Evolutionary conservation across 306 rosid species (phyloP), one percentile per base, ranked within the genome.

Genomic region (Neltuma alba): DNA sequence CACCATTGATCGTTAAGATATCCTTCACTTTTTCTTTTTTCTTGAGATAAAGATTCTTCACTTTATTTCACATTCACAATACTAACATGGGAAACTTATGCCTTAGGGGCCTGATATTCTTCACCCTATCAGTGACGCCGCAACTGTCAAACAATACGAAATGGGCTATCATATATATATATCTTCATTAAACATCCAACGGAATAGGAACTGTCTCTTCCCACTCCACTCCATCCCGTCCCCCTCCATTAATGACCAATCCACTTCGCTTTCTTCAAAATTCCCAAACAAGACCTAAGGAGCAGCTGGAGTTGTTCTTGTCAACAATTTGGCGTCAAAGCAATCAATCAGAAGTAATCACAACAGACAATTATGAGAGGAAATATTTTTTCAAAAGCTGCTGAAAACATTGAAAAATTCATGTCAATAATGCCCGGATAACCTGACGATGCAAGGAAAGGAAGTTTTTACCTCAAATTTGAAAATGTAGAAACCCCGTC

Each of bases 401-500:
- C 27, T 6, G 61, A 60, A 40, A 41, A 25, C 20, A 60, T n/a
- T 37, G 45, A 25, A 52, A 61, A 75, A 27, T 73, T 7, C 54
- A 64, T 63, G 71, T 16, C 23, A 54, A 55, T 64, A 44, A 61
- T 55, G 75, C 44, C 25, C 15, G 44, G 50, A 30, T 58, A 81
- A 73, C 54, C 75, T 50, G 37, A 44, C 60, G 20, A 71, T 63
- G 66, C 45, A 27, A 75, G 68, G 48, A 76, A 37, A 57, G 52
- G 34, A 74, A 42, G 25, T 15, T 9, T 12, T 48, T 80, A 95
- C 99, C 99, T 85, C 83, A 70, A 96, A 91, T 78, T 91, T 93
- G 87, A 96, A 96, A 72, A 88, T 83, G 23, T 71, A 96, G 80
- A 88, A 93, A 82, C 98, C 96, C 76, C 97, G 89, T 83, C 98